These are phyloP conservation scores for Polychaeton citri DNA, from an alignment of 2,329 filamentous ascomycete genomes.

Conservation along the genomic window DNA sequence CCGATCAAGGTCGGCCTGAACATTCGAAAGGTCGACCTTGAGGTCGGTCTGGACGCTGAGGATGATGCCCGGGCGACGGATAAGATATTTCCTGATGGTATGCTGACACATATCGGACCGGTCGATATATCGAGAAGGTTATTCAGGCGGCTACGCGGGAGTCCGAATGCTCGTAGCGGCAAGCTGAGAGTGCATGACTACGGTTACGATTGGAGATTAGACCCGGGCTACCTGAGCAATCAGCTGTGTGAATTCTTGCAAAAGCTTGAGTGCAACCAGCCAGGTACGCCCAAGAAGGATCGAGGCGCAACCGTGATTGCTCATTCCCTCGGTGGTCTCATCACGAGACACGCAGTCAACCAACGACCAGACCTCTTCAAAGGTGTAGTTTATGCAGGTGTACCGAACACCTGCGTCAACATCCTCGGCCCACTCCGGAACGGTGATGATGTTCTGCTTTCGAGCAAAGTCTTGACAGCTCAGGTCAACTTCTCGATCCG, in stretches of 20 bases:
- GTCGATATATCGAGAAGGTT: conserved; percentile 78
- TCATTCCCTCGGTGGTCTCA: conserved; percentile 76
- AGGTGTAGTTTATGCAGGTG: conserved; percentile 74
- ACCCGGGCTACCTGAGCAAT: conserved; percentile 60
- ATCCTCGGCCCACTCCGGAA: conserved; percentile 81
- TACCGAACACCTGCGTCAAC: conserved; percentile 77
- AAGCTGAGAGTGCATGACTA: conserved; percentile 75
- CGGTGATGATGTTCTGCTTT: conserved; percentile 82
- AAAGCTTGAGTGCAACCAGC: conserved; percentile 59
- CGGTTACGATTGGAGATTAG: conserved; percentile 89
- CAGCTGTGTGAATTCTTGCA: conserved; percentile 63
- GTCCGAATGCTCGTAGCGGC: conserved; percentile 57
- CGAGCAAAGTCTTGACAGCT: conserved; percentile 77
- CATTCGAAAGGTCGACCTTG: conserved; percentile 78
- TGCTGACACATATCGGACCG: conserved; percentile 82
- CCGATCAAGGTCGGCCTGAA: conserved; percentile 88
- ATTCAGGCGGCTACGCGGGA: conserved; percentile 62
- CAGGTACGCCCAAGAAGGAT: conserved; percentile 36
- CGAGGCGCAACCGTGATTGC: conserved; percentile 70
- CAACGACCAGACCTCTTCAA: conserved; percentile 71
- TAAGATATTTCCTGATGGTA: conserved; percentile 71
- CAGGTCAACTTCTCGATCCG: conserved; percentile 88
- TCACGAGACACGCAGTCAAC: conserved; percentile 81
- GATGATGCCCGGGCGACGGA: conserved; percentile 76
- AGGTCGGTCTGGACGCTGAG: conserved; percentile 63